These are phyloP conservation scores for Komagataella mondaviorum DNA, from an alignment of 805 yeast species.

Conservation along the genomic window DNA sequence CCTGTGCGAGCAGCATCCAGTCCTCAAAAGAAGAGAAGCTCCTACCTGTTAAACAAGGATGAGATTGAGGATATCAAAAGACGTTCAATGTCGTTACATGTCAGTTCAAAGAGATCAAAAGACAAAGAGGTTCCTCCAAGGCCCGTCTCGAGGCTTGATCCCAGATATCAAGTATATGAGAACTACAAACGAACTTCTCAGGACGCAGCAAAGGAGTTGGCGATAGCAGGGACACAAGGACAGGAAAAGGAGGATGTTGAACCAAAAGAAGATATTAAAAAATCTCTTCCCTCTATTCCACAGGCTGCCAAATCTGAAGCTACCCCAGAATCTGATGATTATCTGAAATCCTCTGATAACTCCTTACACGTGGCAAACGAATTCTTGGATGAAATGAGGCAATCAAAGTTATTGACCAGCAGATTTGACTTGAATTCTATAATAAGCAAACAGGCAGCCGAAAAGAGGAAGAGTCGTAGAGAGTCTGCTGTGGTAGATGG, in stretches of 20 bases:
- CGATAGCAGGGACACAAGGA: not conserved
- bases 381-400: conserved; percentile 28
- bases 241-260: not conserved
- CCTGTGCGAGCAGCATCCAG: conserved; percentile 13
- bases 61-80: conserved; percentile 30
- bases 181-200: conserved; percentile 25
- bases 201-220: conserved; percentile 18
- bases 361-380: conserved; percentile 20
- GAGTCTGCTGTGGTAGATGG: conserved; percentile 4
- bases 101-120: not conserved
- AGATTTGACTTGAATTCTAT: conserved; percentile 16
- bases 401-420: conserved; percentile 28
- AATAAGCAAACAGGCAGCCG: conserved; percentile 7
- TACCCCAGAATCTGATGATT: not conserved
- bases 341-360: not conserved
- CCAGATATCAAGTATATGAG: conserved; percentile 38
- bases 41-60: conserved; percentile 27
- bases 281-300: not conserved
- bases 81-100: not conserved
- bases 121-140: not conserved
- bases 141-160: conserved; percentile 44
- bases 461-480: conserved; percentile 11
- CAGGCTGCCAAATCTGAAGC: not conserved
- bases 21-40: conserved; percentile 17
- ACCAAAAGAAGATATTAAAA: not conserved